Percentiles rank a stretch among this genome's conserved stretches.
Conservation (phyloP, 164 flowering plant species). For the Annona cherimola region DNA sequence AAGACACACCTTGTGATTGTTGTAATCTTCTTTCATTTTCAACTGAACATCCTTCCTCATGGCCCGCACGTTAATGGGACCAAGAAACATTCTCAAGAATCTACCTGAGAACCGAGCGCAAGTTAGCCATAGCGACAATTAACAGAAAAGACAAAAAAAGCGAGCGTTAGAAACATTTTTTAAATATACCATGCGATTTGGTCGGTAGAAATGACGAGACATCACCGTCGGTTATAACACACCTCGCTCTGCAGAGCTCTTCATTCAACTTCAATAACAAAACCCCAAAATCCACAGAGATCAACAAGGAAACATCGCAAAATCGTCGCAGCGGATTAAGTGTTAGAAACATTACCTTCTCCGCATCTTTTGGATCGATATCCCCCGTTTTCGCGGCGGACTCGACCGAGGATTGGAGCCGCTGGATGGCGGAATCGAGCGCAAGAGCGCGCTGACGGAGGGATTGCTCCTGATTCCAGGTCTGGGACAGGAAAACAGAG, state of each 20-base stretch:
- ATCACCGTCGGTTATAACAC: conserved; percentile 38
- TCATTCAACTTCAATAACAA: conserved; percentile 33
- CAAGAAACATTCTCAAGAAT: conserved; percentile 84
- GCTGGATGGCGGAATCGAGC: conserved; percentile 44
- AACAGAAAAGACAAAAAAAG: not conserved
- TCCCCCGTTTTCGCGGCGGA: conserved; percentile 18
- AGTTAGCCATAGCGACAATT: not conserved
- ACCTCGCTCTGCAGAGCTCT: conserved; percentile 32
- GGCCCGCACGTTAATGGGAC: conserved; percentile 91
- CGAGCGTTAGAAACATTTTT: not conserved
- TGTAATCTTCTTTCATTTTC: conserved; percentile 96
- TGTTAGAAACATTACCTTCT: conserved; percentile 33
- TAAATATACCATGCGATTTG: conserved; percentile 34
- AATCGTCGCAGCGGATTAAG: not conserved
- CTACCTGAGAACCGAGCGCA: conserved; percentile 34
- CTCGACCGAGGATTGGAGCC: conserved; percentile 36
- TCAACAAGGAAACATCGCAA: not conserved
- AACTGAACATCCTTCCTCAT: conserved; percentile 73
- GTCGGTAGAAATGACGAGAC: conserved; percentile 43
- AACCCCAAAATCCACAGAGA: not conserved
- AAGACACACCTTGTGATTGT: conserved; percentile 65
- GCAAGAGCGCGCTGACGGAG: conserved; percentile 49
- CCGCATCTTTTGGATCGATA: conserved; percentile 39
- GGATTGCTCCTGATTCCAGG: conserved; percentile 54
- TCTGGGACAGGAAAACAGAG: conserved; percentile 39